Percentiles rank a stretch among this genome's conserved stretches.
Conservation (phyloP, 2,329 filamentous ascomycete genomes). For the Pseudogymnoascus sp. region DNA sequence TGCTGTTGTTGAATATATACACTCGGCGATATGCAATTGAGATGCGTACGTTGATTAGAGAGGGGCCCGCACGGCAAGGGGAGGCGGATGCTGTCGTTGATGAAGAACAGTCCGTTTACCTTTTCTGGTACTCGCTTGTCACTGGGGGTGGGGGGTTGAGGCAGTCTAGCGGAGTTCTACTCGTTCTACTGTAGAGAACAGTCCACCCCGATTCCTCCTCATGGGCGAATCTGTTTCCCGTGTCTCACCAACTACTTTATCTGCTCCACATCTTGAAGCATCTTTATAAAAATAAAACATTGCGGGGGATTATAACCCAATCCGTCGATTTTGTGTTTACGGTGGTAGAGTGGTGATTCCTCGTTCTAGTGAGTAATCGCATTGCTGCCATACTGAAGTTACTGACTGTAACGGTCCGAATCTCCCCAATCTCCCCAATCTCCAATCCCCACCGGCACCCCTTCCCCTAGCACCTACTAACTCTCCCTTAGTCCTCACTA, state of each 20-base stretch:
- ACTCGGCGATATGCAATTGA: not conserved
- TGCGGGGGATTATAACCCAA: not conserved
- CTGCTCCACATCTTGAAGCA: not conserved
- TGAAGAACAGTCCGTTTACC: not conserved
- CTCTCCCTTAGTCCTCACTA: not conserved
- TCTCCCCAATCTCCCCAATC: not conserved
- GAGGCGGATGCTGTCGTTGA: not conserved
- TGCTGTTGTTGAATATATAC: not conserved
- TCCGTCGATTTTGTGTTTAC: not conserved
- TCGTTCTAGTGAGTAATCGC: not conserved
- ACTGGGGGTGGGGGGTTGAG: not conserved
- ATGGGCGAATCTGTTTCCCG: not conserved
- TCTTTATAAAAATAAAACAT: not conserved
- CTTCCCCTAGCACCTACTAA: not conserved
- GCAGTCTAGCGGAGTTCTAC: not conserved
- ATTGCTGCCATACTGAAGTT: not conserved
- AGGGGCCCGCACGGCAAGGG: not conserved
- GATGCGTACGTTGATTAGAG: not conserved
- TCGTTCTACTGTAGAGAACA: not conserved
- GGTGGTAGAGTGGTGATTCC: not conserved
- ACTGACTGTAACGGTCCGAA: not conserved
- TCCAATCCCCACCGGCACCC: not conserved
- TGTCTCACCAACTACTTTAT: not conserved
- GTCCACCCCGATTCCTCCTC: not conserved
- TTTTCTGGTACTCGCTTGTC: not conserved